Evolutionary conservation across 1,284 basidiomycete genomes (phyloP).

Genomic region (Irpex sp.): DNA sequence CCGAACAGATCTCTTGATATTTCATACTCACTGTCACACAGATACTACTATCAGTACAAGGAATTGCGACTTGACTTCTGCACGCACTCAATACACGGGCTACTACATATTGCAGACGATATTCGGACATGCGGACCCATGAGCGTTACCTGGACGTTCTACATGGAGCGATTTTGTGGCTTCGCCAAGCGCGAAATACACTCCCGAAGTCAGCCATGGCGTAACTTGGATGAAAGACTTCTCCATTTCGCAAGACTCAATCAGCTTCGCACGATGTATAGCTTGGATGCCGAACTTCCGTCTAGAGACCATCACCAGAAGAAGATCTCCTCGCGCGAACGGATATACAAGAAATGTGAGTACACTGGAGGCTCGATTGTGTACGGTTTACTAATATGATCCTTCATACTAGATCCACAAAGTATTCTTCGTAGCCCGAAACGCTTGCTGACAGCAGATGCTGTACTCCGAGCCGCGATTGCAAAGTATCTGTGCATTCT

Average conservation of each 20-base stretch:
- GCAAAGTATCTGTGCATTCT: neutral
- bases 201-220: slow-evolving; percentile 9
- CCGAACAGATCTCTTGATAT: slow-evolving; percentile 16
- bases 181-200: slow-evolving; percentile 16
- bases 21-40: slow-evolving; percentile 17
- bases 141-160: slow-evolving; percentile 35
- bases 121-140: slow-evolving; percentile 29
- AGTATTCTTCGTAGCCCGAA: neutral
- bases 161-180: slow-evolving; percentile 33
- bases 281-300: slow-evolving; percentile 4
- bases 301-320: neutral
- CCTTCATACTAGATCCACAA: neutral
- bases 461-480: neutral
- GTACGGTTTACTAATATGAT: neutral
- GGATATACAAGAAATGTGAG: neutral
- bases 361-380: neutral
- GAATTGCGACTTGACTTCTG: slow-evolving; percentile 24
- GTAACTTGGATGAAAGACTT: slow-evolving; percentile 9
- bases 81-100: slow-evolving; percentile 29
- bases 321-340: neutral
- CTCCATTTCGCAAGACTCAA: slow-evolving; percentile 8
- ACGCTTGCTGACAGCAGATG: neutral
- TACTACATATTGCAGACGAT: slow-evolving; percentile 30
- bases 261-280: slow-evolving; percentile 7
- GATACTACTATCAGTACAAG: slow-evolving; percentile 30